A percentile compares a stretch with the other conserved stretches of the same genome.
phyloP scores from a whole-genome alignment of 2,329 filamentous ascomycete genomes.

The Aspergillus uvarum region DNA sequence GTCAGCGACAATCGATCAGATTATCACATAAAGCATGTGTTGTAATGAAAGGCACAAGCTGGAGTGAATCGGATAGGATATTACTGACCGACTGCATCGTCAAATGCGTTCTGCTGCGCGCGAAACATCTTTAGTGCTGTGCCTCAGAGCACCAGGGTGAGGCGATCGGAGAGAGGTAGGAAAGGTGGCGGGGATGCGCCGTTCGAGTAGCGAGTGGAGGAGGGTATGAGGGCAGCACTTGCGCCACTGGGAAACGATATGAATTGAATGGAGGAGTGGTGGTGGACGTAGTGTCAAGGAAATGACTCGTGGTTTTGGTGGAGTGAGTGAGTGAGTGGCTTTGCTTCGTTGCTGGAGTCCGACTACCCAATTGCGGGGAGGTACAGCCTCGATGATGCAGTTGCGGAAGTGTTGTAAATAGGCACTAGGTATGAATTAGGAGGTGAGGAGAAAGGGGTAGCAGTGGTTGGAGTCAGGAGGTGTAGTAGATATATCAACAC shows the following conservation, averaged over 20 bases:
- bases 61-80: conserved; percentile 11
- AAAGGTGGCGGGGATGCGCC: neutral
- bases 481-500: too few species aligned
- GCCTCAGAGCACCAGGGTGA: conserved; percentile 3
- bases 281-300: neutral
- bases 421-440: neutral
- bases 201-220: neutral
- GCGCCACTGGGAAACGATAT: neutral
- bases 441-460: neutral
- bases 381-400: neutral
- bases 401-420: neutral
- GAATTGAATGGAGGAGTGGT: neutral
- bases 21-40: too few species aligned
- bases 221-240: neutral
- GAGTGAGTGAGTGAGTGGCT: neutral
- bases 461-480: neutral
- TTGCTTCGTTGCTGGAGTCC: neutral
- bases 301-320: neutral
- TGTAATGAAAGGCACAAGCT: too few species aligned
- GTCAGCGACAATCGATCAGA: conserved; percentile 23
- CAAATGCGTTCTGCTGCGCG: conserved; percentile 66
- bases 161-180: neutral
- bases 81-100: conserved; percentile 65
- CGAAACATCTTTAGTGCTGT: conserved; percentile 52
- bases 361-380: neutral